These are phyloP conservation scores for Haematococcus sp. DNA, from an alignment of 139 green algal species.

Conservation along the genomic window DNA sequence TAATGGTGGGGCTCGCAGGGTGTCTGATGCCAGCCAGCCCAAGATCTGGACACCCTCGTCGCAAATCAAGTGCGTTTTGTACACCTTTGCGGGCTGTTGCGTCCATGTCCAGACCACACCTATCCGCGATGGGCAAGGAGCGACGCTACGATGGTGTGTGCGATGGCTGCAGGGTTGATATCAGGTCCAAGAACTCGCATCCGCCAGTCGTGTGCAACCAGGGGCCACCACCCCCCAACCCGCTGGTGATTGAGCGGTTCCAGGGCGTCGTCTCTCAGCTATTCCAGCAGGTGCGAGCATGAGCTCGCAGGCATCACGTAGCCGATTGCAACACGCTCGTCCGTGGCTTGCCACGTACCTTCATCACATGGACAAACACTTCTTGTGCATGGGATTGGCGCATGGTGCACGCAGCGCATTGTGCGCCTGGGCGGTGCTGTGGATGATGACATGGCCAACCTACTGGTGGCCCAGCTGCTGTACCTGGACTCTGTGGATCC, in stretches of 20 bases:
- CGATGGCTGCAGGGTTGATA: conserved; percentile 26
- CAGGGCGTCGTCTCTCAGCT: conserved; percentile 95
- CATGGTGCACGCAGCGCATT: conserved; percentile 77
- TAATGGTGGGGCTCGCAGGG: background rate
- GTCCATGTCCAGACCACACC: too few species aligned
- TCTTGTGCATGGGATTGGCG: background rate
- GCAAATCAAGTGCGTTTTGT: conserved; percentile 33
- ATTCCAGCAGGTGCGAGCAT: conserved; percentile 84
- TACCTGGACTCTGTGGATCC: conserved; percentile 87
- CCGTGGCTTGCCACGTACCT: too few species aligned
- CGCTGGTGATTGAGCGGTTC: conserved; percentile 95
- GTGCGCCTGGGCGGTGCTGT: conserved; percentile 94
- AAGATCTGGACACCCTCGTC: conserved; percentile 43
- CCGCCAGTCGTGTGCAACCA: conserved; percentile 43
- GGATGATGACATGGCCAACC: conserved; percentile 99
- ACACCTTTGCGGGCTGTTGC: too few species aligned
- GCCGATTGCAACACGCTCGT: too few species aligned
- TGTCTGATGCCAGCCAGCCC: background rate
- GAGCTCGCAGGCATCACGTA: too few species aligned
- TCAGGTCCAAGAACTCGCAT: conserved; percentile 37
- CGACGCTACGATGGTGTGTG: too few species aligned
- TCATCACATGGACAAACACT: too few species aligned
- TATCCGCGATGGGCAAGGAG: too few species aligned
- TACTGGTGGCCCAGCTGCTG: conserved; percentile 97
- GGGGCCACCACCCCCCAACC: conserved; percentile 68